These are phyloP conservation scores for Sugiyamaella floridensis DNA, from an alignment of 805 yeast genomes.

Conservation along the genomic window DNA sequence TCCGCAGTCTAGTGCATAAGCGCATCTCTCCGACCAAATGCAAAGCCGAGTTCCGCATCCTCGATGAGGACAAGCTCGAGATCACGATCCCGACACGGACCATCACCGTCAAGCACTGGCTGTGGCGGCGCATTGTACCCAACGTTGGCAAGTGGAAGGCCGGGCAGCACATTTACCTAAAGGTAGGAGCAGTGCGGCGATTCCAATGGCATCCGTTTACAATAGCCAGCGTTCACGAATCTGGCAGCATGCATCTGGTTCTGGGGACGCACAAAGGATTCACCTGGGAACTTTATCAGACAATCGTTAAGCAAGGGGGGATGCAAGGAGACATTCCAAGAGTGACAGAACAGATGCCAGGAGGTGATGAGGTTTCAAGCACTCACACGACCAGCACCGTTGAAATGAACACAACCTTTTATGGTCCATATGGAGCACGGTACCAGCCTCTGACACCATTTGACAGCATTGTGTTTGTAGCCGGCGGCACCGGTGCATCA, in stretches of 20 bases:
- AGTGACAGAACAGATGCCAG: not conserved
- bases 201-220: conserved; percentile 46
- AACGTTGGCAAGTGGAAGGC: conserved; percentile 40
- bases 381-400: conserved; percentile 16
- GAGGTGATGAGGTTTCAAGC: conserved; percentile 5
- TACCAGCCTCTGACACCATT: conserved; percentile 39
- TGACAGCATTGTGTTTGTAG: conserved; percentile 36
- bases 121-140: conserved; percentile 33
- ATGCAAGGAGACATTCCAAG: not conserved
- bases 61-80: conserved; percentile 38
- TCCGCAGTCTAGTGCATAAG: conserved; percentile 32
- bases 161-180: conserved; percentile 42
- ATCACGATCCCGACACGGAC: conserved; percentile 32
- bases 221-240: conserved; percentile 35
- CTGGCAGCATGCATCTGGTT: conserved; percentile 36
- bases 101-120: conserved; percentile 19
- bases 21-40: conserved; percentile 36
- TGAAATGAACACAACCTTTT: conserved; percentile 31
- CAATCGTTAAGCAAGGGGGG: conserved; percentile 18
- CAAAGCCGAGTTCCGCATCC: conserved; percentile 32
- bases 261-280: conserved; percentile 40
- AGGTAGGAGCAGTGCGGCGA: conserved; percentile 33
- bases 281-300: conserved; percentile 33
- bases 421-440: conserved; percentile 42
- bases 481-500: conserved; percentile 43